Evolutionary conservation across 495 filamentous ascomycete genomes (phyloP).

Genomic region (Penicillium riverlandense): DNA sequence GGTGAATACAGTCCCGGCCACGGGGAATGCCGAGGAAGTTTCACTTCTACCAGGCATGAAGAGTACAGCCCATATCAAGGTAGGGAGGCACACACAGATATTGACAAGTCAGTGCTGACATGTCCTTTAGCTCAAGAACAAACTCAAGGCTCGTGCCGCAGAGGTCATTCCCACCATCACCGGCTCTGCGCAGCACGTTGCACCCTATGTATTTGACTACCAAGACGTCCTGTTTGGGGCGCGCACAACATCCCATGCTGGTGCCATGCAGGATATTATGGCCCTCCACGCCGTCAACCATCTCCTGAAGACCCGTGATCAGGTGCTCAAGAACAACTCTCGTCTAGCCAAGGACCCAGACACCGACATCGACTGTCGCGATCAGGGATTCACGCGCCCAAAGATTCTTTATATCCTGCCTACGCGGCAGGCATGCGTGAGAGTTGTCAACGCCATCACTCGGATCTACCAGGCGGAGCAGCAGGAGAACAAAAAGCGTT

Average conservation of each 20-base stretch:
- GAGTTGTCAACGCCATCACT: constrained; percentile 66
- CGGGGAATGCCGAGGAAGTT: constrained; percentile 11
- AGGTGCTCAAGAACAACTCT: constrained; percentile 84
- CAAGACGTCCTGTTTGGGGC: constrained; percentile 71
- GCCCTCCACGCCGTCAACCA: constrained; percentile 86
- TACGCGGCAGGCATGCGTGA: constrained; percentile 75
- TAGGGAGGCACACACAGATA: constrained; percentile 1
- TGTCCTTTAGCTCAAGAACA: constrained; percentile 36
- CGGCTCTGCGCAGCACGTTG: constrained; percentile 25
- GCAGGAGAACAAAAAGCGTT: constrained; percentile 91
- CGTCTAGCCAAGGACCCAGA: constrained; percentile 55
- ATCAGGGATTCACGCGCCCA: constrained; percentile 93
- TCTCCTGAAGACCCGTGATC: constrained; percentile 86
- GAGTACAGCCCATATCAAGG: constrained; percentile 31
- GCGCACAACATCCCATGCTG: constrained; percentile 57
- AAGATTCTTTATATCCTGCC: constrained; percentile 87
- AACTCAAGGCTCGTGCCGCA: constrained; percentile 27
- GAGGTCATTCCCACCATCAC: constrained; percentile 27
- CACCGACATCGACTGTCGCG: constrained; percentile 69
- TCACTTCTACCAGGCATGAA: constrained; percentile 29
- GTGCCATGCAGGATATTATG: constrained; percentile 60
- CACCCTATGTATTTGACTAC: constrained; percentile 58
- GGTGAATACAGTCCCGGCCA: constrained; percentile 33
- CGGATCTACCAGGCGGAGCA: constrained; percentile 73
- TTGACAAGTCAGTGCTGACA: neutral